phyloP scores from a whole-genome alignment of 1,284 basidiomycete genomes.

The Sporisorium iseilematis-ciliati region DNA sequence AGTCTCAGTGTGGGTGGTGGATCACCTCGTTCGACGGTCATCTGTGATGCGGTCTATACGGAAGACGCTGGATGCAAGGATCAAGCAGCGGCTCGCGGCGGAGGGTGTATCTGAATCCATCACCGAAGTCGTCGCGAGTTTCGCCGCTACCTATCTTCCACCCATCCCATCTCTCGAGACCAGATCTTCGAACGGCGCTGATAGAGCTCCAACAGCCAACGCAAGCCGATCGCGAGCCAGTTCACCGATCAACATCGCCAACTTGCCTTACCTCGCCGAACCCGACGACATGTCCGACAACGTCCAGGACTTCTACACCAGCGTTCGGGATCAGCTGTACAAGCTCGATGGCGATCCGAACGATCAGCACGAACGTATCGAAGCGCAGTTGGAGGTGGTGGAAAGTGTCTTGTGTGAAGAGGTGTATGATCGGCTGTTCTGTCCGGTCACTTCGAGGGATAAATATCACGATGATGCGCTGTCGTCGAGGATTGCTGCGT shows the following conservation, averaged over 20 bases:
- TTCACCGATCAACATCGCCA: constrained; percentile 70
- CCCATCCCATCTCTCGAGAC: constrained; percentile 12
- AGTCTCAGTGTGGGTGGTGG: constrained; percentile 27
- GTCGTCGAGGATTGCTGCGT: constrained; percentile 85
- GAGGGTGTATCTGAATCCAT: constrained; percentile 4
- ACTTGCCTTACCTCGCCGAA: constrained; percentile 35
- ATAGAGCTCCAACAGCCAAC: neutral
- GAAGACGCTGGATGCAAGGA: constrained; percentile 24
- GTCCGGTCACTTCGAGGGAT: constrained; percentile 80
- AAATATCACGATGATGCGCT: constrained; percentile 86
- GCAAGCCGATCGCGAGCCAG: constrained; percentile 7
- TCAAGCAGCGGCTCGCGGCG: constrained; percentile 4
- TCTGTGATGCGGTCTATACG: constrained; percentile 19
- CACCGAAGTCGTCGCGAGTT: constrained; percentile 20
- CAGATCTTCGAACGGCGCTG: neutral
- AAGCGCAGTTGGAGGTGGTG: constrained; percentile 76
- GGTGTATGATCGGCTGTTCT: constrained; percentile 80
- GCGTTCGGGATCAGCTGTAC: constrained; percentile 71
- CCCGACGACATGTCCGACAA: constrained; percentile 72
- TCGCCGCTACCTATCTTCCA: constrained; percentile 39
- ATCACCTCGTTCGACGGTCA: constrained; percentile 29
- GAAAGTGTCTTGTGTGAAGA: constrained; percentile 79
- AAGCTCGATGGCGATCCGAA: constrained; percentile 69
- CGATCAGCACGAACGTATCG: constrained; percentile 60
- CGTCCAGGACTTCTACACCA: constrained; percentile 81